These are phyloP conservation scores for Irineochytrium annulatum DNA, from an alignment of 192 early-diverging fungal genomes.

Conservation along the genomic window DNA sequence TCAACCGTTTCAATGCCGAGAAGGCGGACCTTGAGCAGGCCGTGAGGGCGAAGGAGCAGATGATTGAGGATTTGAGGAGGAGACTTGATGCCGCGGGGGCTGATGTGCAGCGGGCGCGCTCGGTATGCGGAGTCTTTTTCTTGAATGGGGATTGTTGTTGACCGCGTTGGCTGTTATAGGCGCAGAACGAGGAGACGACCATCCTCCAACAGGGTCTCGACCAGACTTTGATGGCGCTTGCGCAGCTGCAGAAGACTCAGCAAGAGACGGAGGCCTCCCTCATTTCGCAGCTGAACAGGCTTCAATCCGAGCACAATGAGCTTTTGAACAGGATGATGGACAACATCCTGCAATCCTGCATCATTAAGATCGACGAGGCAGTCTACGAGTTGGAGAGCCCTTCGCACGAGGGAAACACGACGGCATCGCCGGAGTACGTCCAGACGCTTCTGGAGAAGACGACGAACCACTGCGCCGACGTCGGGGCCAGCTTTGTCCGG, in stretches of 20 bases:
- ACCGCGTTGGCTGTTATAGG: conserved; percentile 25
- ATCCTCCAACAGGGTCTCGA: conserved; percentile 50
- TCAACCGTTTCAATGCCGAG: conserved; percentile 78
- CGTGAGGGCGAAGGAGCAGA: conserved; percentile 11
- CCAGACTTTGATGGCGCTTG: conserved; percentile 48
- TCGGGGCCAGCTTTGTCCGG: conserved; percentile 41
- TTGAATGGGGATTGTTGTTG: background rate
- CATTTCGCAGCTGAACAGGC: conserved; percentile 51
- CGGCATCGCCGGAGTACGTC: conserved; percentile 86
- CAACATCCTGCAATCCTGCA: conserved; percentile 80
- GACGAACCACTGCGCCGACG: conserved; percentile 40
- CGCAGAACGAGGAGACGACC: conserved; percentile 42
- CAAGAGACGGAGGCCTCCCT: conserved; percentile 28
- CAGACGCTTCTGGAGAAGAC: conserved; percentile 88
- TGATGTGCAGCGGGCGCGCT: conserved; percentile 14
- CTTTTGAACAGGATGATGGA: conserved; percentile 52
- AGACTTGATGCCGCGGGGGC: conserved; percentile 32
- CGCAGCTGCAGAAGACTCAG: conserved; percentile 44
- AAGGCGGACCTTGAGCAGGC: conserved; percentile 72
- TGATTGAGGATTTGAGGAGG: conserved; percentile 34
- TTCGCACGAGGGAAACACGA: conserved; percentile 77
- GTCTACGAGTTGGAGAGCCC: conserved; percentile 82
- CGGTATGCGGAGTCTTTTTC: conserved; percentile 9
- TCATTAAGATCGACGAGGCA: conserved; percentile 83
- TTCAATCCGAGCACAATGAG: conserved; percentile 48